phyloP scores from a whole-genome alignment of 805 yeast genomes.

The Yamadazyma akitaensis region DNA sequence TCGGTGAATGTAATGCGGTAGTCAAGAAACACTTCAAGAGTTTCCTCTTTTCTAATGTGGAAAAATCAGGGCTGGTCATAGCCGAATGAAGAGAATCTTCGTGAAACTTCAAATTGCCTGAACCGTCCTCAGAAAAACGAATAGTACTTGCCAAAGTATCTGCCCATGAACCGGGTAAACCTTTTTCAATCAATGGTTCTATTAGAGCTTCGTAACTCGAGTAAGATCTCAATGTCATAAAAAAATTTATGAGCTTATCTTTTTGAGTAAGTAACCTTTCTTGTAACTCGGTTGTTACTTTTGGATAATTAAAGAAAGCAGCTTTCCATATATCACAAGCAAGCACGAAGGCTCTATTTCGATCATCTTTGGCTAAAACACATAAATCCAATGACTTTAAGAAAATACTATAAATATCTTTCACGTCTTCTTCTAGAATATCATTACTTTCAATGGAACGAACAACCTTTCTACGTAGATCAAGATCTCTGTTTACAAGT shows the following conservation, averaged over 20 bases:
- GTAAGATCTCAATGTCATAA: constrained; percentile 26
- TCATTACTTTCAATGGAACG: not conserved
- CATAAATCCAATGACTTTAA: not conserved
- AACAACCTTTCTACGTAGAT: not conserved
- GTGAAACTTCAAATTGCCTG: constrained; percentile 13
- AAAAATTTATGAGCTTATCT: constrained; percentile 22
- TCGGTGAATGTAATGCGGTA: constrained; percentile 10
- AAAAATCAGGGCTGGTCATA: constrained; percentile 12
- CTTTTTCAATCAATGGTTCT: constrained; percentile 15
- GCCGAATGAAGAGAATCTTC: constrained; percentile 12
- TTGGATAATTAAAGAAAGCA: constrained; percentile 12
- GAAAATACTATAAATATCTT: not conserved
- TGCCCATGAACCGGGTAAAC: constrained; percentile 16
- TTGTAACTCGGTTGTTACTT: constrained; percentile 15
- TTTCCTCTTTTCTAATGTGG: constrained; percentile 19
- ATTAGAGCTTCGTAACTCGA: constrained; percentile 18
- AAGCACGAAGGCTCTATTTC: not conserved
- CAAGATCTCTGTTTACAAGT: not conserved
- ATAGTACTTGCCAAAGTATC: constrained; percentile 24
- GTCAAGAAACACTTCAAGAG: constrained; percentile 17
- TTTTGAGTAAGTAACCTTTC: constrained; percentile 16
- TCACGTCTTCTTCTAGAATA: not conserved
- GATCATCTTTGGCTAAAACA: not conserved
- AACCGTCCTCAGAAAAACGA: constrained; percentile 15
- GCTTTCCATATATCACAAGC: constrained; percentile 23